phyloP scores from a whole-genome alignment of 1,139 yeast genomes.

The Sugiyamaella xylanicola region DNA sequence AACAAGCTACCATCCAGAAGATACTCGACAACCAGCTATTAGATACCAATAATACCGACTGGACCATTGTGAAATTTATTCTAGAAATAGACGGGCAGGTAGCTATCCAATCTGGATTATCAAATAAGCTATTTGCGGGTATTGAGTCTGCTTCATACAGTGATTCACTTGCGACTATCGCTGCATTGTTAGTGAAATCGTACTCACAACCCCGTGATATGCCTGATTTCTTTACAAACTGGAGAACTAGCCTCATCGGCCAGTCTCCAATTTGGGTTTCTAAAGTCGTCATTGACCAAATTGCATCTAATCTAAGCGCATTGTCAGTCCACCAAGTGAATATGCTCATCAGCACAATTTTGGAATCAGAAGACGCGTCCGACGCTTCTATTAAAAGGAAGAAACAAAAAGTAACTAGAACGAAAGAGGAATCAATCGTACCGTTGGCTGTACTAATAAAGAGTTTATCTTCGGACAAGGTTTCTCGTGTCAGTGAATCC shows the following conservation, averaged over 20 bases:
- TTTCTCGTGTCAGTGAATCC: conserved; percentile 1
- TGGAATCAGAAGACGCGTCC: neutral
- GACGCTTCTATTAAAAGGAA: conserved; percentile 1
- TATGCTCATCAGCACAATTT: conserved; percentile 19
- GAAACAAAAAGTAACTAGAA: conserved; percentile 1
- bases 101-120: conserved; percentile 5
- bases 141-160: neutral
- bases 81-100: conserved; percentile 9
- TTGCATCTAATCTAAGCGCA: conserved; percentile 24
- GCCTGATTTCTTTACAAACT: conserved; percentile 51
- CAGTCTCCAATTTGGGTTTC: conserved; percentile 26
- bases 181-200: conserved; percentile 46
- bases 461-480: conserved; percentile 12
- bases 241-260: conserved; percentile 44
- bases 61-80: conserved; percentile 10
- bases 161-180: conserved; percentile 15
- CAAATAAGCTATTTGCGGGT: neutral
- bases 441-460: conserved; percentile 7
- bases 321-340: conserved; percentile 30
- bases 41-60: conserved; percentile 5
- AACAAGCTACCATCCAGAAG: conserved; percentile 13
- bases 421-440: neutral
- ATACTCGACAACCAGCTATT: conserved; percentile 15
- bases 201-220: conserved; percentile 54
- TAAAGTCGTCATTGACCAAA: conserved; percentile 21